Evolutionary conservation across 163 green algal genomes (phyloP).

Genomic region (Chloroidium sp.): DNA sequence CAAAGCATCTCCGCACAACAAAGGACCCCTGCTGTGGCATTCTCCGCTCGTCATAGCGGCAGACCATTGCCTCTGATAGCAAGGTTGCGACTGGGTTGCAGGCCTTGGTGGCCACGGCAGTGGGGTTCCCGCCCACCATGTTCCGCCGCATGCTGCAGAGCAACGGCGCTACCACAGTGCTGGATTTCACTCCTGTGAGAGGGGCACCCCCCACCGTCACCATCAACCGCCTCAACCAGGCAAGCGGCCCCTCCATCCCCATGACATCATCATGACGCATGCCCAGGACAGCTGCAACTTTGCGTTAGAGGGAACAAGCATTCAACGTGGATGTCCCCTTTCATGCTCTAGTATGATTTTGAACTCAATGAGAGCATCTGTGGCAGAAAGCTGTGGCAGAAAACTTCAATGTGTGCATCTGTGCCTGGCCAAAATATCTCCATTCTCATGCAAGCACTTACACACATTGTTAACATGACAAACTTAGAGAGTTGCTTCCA

Average conservation of each 20-base stretch:
- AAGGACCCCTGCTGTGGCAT: no score
- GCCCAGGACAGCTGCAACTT: not conserved
- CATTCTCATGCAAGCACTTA: not conserved
- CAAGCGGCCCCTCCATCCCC: not conserved
- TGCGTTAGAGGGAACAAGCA: not conserved
- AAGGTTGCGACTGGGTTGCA: constrained; percentile 2
- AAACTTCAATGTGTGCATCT: not conserved
- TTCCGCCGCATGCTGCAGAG: constrained; percentile 76
- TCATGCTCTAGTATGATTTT: not conserved
- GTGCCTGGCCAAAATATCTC: not conserved
- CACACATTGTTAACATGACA: not conserved
- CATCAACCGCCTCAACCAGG: constrained; percentile 43
- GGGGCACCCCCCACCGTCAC: constrained; percentile 10
- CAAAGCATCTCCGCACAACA: no score
- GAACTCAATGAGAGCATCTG: not conserved
- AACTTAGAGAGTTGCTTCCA: not conserved
- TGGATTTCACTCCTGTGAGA: constrained; percentile 52
- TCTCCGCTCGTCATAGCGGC: not conserved
- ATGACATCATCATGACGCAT: not conserved
- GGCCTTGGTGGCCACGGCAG: constrained; percentile 74
- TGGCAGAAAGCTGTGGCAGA: not conserved
- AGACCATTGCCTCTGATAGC: not conserved
- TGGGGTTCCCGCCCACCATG: constrained; percentile 58
- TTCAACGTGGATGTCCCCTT: not conserved
- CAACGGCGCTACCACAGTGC: constrained; percentile 76